phyloP scores from a whole-genome alignment of 495 filamentous ascomycete genomes.

The Penicillium pancosmium region DNA sequence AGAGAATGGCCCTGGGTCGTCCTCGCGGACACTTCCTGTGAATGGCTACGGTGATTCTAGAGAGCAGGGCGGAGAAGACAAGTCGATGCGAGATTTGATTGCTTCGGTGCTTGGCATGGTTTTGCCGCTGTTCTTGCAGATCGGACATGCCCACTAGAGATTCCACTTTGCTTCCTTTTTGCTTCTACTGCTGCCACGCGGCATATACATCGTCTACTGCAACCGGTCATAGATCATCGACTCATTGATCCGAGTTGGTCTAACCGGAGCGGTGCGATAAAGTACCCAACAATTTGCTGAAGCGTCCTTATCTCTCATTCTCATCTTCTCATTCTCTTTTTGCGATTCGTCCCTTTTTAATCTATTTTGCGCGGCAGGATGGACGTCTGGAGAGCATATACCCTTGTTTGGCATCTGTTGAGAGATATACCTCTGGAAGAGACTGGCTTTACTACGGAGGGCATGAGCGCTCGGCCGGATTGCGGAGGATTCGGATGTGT shows the following conservation, averaged over 20 bases:
- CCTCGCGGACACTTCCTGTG: slow-evolving; percentile 51
- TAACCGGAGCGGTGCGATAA: background rate
- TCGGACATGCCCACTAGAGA: slow-evolving; percentile 81
- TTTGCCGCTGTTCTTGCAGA: slow-evolving; percentile 82
- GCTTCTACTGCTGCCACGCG: background rate
- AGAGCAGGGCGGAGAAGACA: slow-evolving; percentile 44
- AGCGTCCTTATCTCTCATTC: background rate
- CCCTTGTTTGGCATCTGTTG: slow-evolving; percentile 23
- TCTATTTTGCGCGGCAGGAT: slow-evolving; percentile 13
- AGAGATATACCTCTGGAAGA: slow-evolving; percentile 7
- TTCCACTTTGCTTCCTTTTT: slow-evolving; percentile 6
- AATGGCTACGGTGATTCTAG: slow-evolving; percentile 70
- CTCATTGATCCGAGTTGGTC: background rate
- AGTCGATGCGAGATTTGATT: slow-evolving; percentile 58
- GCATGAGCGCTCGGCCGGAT: background rate
- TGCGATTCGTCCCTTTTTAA: slow-evolving; percentile 3
- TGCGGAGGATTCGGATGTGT: slow-evolving; percentile 12
- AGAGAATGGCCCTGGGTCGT: slow-evolving; percentile 61
- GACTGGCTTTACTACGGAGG: slow-evolving; percentile 4
- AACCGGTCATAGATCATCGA: background rate
- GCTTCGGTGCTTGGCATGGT: slow-evolving; percentile 88
- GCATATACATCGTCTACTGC: background rate
- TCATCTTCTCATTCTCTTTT: slow-evolving; percentile 12
- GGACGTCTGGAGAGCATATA: slow-evolving; percentile 26
- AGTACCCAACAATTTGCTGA: too few relatives aligned